Evolutionary conservation across 164 flowering plant genomes (phyloP).

Genomic region (Sedum album): DNA sequence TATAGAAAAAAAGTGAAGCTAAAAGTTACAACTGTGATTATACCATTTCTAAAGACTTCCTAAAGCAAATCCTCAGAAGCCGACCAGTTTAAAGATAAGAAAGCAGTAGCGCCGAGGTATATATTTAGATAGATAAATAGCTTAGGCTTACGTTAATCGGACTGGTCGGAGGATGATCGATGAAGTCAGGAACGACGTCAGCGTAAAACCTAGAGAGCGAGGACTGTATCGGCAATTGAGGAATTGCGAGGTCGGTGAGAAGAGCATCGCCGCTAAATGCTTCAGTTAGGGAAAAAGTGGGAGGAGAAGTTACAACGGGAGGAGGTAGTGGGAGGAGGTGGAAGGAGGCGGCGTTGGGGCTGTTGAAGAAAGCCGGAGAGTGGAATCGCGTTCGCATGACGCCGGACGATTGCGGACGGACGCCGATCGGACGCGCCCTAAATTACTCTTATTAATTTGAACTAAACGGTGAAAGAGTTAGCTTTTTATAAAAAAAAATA

Average conservation of each 20-base stretch:
- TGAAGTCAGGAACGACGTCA: slow-evolving; percentile 39
- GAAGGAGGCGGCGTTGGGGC: slow-evolving; percentile 32
- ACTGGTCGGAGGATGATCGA: slow-evolving; percentile 16
- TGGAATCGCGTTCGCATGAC: slow-evolving; percentile 73
- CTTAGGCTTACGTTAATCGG: not conserved
- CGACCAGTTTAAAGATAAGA: too few relatives aligned
- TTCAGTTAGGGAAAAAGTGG: slow-evolving; percentile 9
- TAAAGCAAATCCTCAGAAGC: too few relatives aligned
- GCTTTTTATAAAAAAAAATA: too few relatives aligned
- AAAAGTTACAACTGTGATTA: too few relatives aligned
- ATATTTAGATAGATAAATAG: too few relatives aligned
- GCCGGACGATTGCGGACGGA: not conserved
- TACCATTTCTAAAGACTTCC: too few relatives aligned
- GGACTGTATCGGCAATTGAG: slow-evolving; percentile 25
- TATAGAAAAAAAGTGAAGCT: too few relatives aligned
- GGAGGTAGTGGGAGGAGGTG: slow-evolving; percentile 20
- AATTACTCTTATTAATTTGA: too few relatives aligned
- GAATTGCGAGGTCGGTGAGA: slow-evolving; percentile 20
- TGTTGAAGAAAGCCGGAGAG: slow-evolving; percentile 37
- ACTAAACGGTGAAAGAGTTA: too few relatives aligned
- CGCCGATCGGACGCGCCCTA: not conserved
- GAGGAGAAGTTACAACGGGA: slow-evolving; percentile 20
- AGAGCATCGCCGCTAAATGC: slow-evolving; percentile 11
- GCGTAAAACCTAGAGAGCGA: slow-evolving; percentile 50
- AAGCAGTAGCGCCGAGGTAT: too few relatives aligned